Conservation (phyloP, 1,284 basidiomycete species). For the Rhodotorula sp. region DNA sequence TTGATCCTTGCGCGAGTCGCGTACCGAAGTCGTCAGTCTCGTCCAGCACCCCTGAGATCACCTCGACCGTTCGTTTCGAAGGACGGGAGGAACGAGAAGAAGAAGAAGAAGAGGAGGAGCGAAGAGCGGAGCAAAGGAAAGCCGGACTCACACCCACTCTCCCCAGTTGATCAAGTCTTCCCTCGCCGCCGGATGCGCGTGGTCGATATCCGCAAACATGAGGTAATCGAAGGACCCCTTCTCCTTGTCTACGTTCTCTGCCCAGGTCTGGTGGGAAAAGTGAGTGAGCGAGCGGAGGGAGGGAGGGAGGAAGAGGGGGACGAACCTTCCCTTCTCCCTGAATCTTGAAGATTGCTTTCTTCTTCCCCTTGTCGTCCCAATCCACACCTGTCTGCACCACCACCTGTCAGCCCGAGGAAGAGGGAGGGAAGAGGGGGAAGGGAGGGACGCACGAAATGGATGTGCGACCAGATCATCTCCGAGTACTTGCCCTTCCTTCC, state of each 20-base stretch:
- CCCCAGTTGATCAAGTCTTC: slow-evolving; percentile 56
- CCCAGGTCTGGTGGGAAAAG: slow-evolving; percentile 54
- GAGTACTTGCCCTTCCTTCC: slow-evolving; percentile 67
- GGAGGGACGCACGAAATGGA: slow-evolving; percentile 35
- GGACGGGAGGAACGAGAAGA: too few relatives aligned
- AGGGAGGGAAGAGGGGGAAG: neutral
- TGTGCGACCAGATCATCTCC: slow-evolving; percentile 53
- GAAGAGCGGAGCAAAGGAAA: too few relatives aligned
- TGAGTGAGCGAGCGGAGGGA: too few relatives aligned
- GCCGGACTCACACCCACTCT: slow-evolving; percentile 51
- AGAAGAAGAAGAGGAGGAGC: too few relatives aligned
- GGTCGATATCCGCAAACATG: slow-evolving; percentile 60
- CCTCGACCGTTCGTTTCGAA: too few relatives aligned
- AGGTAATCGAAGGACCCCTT: slow-evolving; percentile 43
- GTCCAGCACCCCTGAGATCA: too few relatives aligned
- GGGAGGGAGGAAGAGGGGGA: too few relatives aligned
- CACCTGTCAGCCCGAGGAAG: neutral
- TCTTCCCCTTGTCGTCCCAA: slow-evolving; percentile 70
- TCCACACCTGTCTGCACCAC: slow-evolving; percentile 62
- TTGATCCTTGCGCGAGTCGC: slow-evolving; percentile 48
- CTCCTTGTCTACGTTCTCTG: slow-evolving; percentile 48
- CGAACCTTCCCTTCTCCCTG: slow-evolving; percentile 55
- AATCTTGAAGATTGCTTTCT: slow-evolving; percentile 48
- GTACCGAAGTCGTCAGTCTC: too few relatives aligned
- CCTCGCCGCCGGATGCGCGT: slow-evolving; percentile 71